Conservation (phyloP, 805 yeast genomes). For the Metschnikowia hibisci region DNA sequence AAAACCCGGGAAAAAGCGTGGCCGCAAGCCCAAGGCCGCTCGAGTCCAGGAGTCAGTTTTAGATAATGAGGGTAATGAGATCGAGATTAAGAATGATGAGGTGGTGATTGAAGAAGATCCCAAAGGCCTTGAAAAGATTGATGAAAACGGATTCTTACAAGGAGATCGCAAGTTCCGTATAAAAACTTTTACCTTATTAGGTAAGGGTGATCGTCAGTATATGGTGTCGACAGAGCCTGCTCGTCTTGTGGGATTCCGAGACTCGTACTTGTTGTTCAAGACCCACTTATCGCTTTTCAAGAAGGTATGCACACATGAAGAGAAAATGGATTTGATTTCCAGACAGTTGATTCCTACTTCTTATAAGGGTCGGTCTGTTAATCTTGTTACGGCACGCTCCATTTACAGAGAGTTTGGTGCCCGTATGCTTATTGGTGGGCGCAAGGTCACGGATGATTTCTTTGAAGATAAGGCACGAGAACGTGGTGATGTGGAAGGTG, state of each 20-base stretch:
- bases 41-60: constrained; percentile 40
- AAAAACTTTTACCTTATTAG: constrained; percentile 59
- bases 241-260: constrained; percentile 88
- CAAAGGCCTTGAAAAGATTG: constrained; percentile 73
- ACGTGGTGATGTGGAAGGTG: constrained; percentile 68
- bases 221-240: constrained; percentile 98
- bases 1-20: constrained; percentile 24
- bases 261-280: constrained; percentile 84
- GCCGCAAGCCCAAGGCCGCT: constrained; percentile 38
- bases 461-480: constrained; percentile 61
- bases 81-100: constrained; percentile 69
- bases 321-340: constrained; percentile 77
- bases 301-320: constrained; percentile 66
- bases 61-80: constrained; percentile 68
- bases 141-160: constrained; percentile 57
- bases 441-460: constrained; percentile 80
- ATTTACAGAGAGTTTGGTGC: constrained; percentile 92
- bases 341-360: constrained; percentile 83
- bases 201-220: constrained; percentile 66
- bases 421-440: constrained; percentile 73
- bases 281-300: constrained; percentile 76
- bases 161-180: constrained; percentile 76
- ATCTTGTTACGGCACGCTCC: constrained; percentile 85
- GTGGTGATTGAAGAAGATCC: constrained; percentile 66
- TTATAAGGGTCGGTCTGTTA: constrained; percentile 85